Conservation (phyloP, 73 alveolate genomes). For the Effrenium voratum region DNA sequence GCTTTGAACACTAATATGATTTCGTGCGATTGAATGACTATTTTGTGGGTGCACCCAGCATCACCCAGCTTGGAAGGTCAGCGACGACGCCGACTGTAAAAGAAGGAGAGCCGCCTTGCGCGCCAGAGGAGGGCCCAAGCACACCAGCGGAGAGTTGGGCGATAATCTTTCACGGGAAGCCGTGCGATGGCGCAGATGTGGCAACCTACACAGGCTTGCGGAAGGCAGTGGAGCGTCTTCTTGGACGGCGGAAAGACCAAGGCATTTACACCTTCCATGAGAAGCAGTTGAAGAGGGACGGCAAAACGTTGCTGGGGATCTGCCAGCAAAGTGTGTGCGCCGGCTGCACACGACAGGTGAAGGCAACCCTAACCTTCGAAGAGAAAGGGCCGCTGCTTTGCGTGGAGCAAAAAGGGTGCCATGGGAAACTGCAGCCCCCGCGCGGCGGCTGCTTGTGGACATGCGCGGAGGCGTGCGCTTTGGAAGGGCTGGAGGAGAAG, state of each 20-base stretch:
- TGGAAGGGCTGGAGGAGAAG: background rate
- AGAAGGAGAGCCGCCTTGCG: no score
- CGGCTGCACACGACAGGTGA: background rate
- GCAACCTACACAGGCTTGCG: background rate
- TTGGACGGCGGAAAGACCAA: background rate
- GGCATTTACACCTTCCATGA: background rate
- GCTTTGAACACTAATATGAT: no score
- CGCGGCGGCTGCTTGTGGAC: constrained; percentile 30
- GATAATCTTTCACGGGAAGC: background rate
- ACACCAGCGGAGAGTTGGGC: no score
- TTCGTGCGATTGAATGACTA: no score
- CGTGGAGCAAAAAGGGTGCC: background rate
- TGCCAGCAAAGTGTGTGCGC: background rate
- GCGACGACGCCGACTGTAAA: no score
- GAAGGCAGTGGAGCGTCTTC: background rate
- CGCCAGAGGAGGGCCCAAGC: background rate
- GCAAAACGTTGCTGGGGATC: background rate
- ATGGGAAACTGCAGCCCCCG: background rate
- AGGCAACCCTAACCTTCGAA: background rate
- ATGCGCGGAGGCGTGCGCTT: background rate
- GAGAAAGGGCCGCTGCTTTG: background rate
- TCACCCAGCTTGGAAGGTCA: no score
- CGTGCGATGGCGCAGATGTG: background rate
- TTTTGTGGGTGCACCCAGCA: no score
- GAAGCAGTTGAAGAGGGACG: background rate